Conservation (phyloP, 2,329 filamentous ascomycete genomes). For the Elsinoe batatas region DNA sequence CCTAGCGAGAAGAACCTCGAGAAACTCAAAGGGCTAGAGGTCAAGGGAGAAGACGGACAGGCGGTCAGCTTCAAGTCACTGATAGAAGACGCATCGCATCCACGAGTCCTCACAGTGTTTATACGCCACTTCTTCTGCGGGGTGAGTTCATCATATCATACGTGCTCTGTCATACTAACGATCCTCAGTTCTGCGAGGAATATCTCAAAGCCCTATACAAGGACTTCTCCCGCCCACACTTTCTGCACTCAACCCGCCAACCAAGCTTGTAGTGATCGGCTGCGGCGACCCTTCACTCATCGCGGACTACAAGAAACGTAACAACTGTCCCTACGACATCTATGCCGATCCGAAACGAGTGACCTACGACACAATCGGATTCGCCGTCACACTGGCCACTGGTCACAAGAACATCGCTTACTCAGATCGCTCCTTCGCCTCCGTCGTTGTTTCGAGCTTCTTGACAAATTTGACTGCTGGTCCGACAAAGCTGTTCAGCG, state of each 20-base stretch:
- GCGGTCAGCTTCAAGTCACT: constrained; percentile 22
- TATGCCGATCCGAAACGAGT: constrained; percentile 26
- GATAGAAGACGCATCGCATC: constrained; percentile 17
- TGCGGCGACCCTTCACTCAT: constrained; percentile 26
- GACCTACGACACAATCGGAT: constrained; percentile 25
- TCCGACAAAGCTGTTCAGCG: constrained; percentile 18
- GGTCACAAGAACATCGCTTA: constrained; percentile 23
- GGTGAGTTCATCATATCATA: constrained; percentile 18
- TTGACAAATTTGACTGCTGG: constrained; percentile 18
- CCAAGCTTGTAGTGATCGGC: constrained; percentile 26
- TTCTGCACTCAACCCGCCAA: constrained; percentile 19
- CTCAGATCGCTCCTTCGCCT: constrained; percentile 15
- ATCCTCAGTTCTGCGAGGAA: constrained; percentile 24
- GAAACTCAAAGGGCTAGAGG: background rate
- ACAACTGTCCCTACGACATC: constrained; percentile 23
- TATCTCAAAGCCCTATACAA: constrained; percentile 24
- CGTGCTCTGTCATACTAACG: background rate
- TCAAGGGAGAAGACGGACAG: constrained; percentile 18
- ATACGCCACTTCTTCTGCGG: constrained; percentile 34
- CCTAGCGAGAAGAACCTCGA: constrained; percentile 5
- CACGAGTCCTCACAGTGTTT: constrained; percentile 28
- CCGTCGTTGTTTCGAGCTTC: constrained; percentile 16
- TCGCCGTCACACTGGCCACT: constrained; percentile 21
- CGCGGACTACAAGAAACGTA: constrained; percentile 23
- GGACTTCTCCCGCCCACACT: constrained; percentile 20